Evolutionary conservation across 805 yeast species (phyloP).

Genomic region (Candida alai): DNA sequence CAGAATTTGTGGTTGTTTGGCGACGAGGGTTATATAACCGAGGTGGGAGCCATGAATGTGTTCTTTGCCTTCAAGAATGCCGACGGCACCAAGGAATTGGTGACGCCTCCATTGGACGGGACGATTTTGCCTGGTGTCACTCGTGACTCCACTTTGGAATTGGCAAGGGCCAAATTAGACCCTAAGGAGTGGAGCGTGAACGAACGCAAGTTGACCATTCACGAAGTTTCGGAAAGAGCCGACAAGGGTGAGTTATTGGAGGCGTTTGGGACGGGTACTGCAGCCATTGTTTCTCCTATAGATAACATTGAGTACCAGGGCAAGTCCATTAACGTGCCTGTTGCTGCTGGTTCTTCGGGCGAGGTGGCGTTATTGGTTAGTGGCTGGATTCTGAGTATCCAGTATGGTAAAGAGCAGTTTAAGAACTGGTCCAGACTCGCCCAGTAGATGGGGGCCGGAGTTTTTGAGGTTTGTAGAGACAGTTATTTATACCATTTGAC

Average conservation of each 20-base stretch:
- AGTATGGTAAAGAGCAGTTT: slow-evolving; percentile 79
- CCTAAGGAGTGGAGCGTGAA: slow-evolving; percentile 74
- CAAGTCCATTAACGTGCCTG: slow-evolving; percentile 69
- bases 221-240: slow-evolving; percentile 76
- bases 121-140: slow-evolving; percentile 96
- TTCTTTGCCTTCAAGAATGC: slow-evolving; percentile 79
- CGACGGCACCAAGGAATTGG: slow-evolving; percentile 88
- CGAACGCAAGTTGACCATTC: slow-evolving; percentile 81
- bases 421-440: slow-evolving; percentile 48
- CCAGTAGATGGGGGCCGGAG: slow-evolving; percentile 13
- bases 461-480: not conserved
- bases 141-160: slow-evolving; percentile 77
- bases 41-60: slow-evolving; percentile 97
- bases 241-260: slow-evolving; percentile 80
- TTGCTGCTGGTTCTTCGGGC: slow-evolving; percentile 75
- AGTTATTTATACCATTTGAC: not conserved
- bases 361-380: slow-evolving; percentile 73
- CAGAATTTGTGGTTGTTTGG: slow-evolving; percentile 97
- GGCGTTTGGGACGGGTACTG: slow-evolving; percentile 97
- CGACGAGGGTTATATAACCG: slow-evolving; percentile 79
- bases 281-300: slow-evolving; percentile 94
- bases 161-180: slow-evolving; percentile 74
- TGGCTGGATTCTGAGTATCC: slow-evolving; percentile 83
- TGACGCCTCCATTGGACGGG: slow-evolving; percentile 95
- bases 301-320: slow-evolving; percentile 81